These are phyloP conservation scores for Leishmania arabica DNA, from an alignment of 208 protist genomes.

Conservation along the genomic window DNA sequence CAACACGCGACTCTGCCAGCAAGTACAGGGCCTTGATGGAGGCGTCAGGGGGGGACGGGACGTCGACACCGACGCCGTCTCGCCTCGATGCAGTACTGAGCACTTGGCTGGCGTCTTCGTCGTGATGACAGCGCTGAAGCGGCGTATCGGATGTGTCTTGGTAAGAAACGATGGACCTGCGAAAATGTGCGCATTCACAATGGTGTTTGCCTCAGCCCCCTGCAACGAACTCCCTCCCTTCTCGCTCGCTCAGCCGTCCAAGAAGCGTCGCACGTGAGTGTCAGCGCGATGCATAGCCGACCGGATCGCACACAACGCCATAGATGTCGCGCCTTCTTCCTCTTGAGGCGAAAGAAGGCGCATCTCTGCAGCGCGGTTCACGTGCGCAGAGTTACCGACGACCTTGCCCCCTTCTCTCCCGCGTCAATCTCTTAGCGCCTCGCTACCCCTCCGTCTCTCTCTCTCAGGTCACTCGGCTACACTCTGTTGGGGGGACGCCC, in stretches of 20 bases:
- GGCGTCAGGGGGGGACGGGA: not conserved
- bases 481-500: not conserved
- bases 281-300: not conserved
- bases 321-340: not conserved
- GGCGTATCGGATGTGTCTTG: not conserved
- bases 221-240: not conserved
- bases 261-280: not conserved
- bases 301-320: not conserved
- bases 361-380: not conserved
- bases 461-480: not conserved
- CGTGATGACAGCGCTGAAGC: not conserved
- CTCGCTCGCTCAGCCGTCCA: not conserved
- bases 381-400: not conserved
- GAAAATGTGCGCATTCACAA: not conserved
- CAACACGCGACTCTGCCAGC: slow-evolving; percentile 41
- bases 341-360: too few species aligned
- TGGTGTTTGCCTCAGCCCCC: not conserved
- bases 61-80: not conserved
- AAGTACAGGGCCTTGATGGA: slow-evolving; percentile 38
- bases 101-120: slow-evolving; percentile 24
- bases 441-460: not conserved
- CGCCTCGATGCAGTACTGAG: slow-evolving; percentile 50
- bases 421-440: not conserved
- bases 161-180: too few species aligned
- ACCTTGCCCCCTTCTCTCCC: not conserved